A percentile compares a stretch with the other conserved stretches of the same genome.
Evolutionary conservation across 2,329 filamentous ascomycete species (phyloP).

Genomic region (Rhytidhysteron rufulum): DNA sequence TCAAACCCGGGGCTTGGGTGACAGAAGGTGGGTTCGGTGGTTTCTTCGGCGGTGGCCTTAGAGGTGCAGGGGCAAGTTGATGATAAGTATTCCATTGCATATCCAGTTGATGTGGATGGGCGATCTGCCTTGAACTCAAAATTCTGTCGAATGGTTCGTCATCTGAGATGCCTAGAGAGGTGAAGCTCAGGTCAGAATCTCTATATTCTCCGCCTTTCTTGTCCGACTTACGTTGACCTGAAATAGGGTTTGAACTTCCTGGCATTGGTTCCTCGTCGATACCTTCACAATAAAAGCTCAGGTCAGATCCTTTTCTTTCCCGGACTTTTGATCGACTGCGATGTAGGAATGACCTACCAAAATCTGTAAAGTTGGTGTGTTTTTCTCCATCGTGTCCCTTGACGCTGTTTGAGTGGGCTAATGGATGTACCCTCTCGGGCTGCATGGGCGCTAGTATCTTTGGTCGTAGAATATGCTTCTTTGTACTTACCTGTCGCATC

Average conservation of each 20-base stretch:
- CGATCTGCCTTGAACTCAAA: too few species aligned
- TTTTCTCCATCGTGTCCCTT: neutral
- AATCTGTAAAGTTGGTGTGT: slow-evolving; percentile 1
- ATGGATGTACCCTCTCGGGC: neutral
- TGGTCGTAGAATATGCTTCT: too few species aligned
- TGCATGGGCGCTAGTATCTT: too few species aligned
- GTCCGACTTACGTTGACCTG: neutral
- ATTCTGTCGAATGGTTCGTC: too few species aligned
- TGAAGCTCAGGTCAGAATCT: slow-evolving; percentile 4
- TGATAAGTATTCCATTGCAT: too few species aligned
- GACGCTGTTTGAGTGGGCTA: neutral
- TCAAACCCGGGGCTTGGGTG: too few species aligned
- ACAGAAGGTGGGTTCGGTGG: too few species aligned
- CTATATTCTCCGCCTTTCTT: neutral
- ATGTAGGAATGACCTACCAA: slow-evolving; percentile 3
- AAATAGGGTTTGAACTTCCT: neutral
- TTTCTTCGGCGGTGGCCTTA: too few species aligned
- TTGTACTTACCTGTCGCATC: neutral
- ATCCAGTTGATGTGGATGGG: too few species aligned
- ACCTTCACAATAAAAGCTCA: slow-evolving; percentile 20
- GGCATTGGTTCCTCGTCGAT: slow-evolving; percentile 4
- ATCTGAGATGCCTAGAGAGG: neutral
- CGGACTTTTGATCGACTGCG: slow-evolving; percentile 4
- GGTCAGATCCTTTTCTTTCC: slow-evolving; percentile 12
- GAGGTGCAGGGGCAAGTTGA: too few species aligned